These are phyloP conservation scores for Nicotiana rustica DNA, from an alignment of 305 asterid species.

Conservation along the genomic window DNA sequence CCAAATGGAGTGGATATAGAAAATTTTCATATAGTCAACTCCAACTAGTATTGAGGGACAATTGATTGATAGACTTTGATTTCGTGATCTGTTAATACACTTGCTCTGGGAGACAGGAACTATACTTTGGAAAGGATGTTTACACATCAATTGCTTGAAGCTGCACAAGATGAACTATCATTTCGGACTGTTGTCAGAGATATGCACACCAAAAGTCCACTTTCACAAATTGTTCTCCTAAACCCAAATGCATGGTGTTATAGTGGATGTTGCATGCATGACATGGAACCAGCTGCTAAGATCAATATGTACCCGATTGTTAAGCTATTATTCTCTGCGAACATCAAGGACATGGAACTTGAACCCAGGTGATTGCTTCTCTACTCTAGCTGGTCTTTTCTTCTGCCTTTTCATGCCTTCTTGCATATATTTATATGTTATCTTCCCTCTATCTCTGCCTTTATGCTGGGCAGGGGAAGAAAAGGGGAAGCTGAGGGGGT, in stretches of 20 bases:
- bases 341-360: conserved; percentile 48
- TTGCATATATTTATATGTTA: neutral
- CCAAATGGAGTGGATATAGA: neutral
- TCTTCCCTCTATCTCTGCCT: conserved; percentile 28
- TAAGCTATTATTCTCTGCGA: conserved; percentile 72
- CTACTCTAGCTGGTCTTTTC: conserved; percentile 32
- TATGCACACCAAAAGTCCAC: conserved; percentile 61
- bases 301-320: conserved; percentile 63
- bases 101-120: conserved; percentile 49
- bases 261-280: conserved; percentile 53
- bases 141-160: conserved; percentile 75
- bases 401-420: conserved; percentile 4
- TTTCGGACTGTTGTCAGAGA: conserved; percentile 87
- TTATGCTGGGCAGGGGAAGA: conserved; percentile 12
- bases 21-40: neutral
- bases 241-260: conserved; percentile 88
- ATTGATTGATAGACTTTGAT: neutral
- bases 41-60: neutral
- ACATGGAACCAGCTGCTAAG: conserved; percentile 56
- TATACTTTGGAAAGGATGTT: conserved; percentile 83
- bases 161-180: conserved; percentile 86
- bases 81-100: neutral
- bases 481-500: neutral
- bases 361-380: conserved; percentile 57
- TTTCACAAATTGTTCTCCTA: conserved; percentile 75